Percentiles rank a stretch among this genome's conserved stretches.
Conservation (phyloP, 2,329 filamentous ascomycete species). For the Epichloe sp. region DNA sequence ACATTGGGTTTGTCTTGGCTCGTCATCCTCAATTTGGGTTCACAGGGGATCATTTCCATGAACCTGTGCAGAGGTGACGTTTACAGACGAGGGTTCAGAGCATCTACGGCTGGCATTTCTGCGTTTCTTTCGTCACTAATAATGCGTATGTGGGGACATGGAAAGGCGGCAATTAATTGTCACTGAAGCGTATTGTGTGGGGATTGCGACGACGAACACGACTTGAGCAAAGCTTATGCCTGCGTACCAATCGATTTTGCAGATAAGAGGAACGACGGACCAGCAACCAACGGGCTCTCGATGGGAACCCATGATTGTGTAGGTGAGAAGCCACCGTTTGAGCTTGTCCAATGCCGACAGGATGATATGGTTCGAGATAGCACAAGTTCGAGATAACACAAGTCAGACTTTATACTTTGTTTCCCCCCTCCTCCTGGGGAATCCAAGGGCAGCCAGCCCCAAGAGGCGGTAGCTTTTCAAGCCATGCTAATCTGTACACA, state of each 20-base stretch:
- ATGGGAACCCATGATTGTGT: neutral
- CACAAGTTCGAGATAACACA: neutral
- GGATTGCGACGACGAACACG: neutral
- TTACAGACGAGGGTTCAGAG: neutral
- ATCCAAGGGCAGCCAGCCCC: neutral
- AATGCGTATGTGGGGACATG: neutral
- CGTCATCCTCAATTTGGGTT: too few relatives aligned
- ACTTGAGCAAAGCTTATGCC: neutral
- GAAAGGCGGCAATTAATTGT: neutral
- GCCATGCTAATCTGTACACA: too few relatives aligned
- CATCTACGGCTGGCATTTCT: neutral
- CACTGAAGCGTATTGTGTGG: slow-evolving; percentile 1
- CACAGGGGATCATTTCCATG: neutral
- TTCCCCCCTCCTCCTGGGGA: neutral
- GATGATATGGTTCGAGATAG: neutral
- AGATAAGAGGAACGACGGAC: neutral
- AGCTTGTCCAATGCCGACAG: neutral
- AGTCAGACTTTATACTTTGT: neutral
- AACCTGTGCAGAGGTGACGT: neutral
- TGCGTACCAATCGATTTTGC: neutral
- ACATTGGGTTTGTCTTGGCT: too few relatives aligned
- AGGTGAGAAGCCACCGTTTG: neutral
- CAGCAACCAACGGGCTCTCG: neutral
- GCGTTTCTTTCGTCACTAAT: neutral
- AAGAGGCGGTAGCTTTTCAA: neutral